phyloP scores from a whole-genome alignment of 352 stramenopile genomes.

The Chrysophaeum taylorii region DNA sequence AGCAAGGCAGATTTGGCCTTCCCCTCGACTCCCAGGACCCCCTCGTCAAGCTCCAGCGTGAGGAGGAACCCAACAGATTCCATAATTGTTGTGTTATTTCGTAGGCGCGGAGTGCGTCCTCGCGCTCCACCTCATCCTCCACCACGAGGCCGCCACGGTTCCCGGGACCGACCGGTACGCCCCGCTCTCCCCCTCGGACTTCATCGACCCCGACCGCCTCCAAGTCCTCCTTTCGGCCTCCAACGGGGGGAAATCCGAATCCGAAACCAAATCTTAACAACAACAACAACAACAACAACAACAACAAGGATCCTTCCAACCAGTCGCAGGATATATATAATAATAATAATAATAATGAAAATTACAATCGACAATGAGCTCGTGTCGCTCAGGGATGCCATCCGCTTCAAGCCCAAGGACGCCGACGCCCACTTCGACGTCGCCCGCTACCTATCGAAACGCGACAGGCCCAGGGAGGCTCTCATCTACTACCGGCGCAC shows the following conservation, averaged over 20 bases:
- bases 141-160: not conserved
- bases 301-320: too few relatives aligned
- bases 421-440: not conserved
- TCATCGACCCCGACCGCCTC: not conserved
- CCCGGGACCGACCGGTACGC: not conserved
- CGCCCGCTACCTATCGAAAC: not conserved
- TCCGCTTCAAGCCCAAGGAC: not conserved
- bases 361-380: too few relatives aligned
- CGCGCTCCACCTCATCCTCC: not conserved
- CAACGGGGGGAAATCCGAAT: too few relatives aligned
- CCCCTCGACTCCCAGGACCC: not conserved
- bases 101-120: slow-evolving; percentile 6
- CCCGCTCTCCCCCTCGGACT: not conserved
- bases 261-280: too few relatives aligned
- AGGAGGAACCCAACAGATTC: too few relatives aligned
- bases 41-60: not conserved
- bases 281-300: too few relatives aligned
- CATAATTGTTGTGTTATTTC: too few relatives aligned
- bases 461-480: too few relatives aligned
- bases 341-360: too few relatives aligned
- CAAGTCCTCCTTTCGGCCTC: not conserved
- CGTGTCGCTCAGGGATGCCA: too few relatives aligned
- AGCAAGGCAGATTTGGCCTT: not conserved
- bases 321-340: too few relatives aligned
- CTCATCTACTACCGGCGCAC: not conserved